phyloP scores from a whole-genome alignment of 2,329 filamentous ascomycete genomes.

The Penicillium sp. region DNA sequence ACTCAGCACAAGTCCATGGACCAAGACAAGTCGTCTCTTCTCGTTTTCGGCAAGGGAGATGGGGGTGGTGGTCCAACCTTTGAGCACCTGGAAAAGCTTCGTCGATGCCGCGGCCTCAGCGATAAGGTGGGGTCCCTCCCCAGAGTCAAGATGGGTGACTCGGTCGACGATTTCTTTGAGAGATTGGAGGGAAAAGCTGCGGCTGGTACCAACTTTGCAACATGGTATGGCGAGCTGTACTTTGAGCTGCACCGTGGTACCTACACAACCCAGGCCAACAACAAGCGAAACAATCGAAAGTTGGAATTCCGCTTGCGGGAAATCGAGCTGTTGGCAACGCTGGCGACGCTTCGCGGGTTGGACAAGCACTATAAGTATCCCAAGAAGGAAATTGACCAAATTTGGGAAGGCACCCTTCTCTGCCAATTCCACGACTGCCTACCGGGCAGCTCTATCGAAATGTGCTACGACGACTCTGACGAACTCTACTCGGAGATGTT shows the following conservation, averaged over 20 bases:
- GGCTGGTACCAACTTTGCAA: conserved; percentile 66
- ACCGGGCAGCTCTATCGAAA: conserved; percentile 89
- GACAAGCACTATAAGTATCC: conserved; percentile 72
- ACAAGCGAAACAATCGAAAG: conserved; percentile 88
- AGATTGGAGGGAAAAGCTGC: conserved; percentile 70
- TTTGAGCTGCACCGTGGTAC: conserved; percentile 96
- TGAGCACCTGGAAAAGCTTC: conserved; percentile 89
- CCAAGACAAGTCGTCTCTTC: conserved; percentile 79
- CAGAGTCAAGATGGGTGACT: conserved; percentile 79
- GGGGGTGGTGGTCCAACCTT: conserved; percentile 93
- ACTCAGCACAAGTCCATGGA: conserved; percentile 93
- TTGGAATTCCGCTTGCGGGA: conserved; percentile 80
- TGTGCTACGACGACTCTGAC: conserved; percentile 96
- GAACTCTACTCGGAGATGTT: conserved; percentile 82
- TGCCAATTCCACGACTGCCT: conserved; percentile 98
- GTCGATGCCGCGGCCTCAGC: conserved; percentile 83
- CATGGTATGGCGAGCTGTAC: conserved; percentile 97
- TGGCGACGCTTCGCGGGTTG: conserved; percentile 66
- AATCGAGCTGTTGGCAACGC: conserved; percentile 78
- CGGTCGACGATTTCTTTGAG: conserved; percentile 92
- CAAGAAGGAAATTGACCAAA: conserved; percentile 84
- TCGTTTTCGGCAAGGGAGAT: conserved; percentile 95
- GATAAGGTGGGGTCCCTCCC: conserved; percentile 80
- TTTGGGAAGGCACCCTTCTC: conserved; percentile 89
- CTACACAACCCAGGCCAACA: conserved; percentile 95